phyloP scores from a whole-genome alignment of 139 green algal species.

The Picochlorum sp. region DNA sequence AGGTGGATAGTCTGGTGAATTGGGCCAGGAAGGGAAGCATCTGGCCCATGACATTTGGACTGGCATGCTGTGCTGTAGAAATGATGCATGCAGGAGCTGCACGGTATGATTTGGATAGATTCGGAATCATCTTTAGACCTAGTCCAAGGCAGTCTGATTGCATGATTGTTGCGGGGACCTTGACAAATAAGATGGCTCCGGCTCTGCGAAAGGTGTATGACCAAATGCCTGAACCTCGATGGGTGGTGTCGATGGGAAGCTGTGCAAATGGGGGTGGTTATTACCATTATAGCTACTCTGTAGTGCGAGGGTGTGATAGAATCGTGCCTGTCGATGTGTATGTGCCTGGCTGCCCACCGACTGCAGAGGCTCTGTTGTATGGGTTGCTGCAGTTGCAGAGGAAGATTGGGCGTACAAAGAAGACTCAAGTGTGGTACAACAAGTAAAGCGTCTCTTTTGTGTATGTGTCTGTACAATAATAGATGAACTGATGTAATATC shows the following conservation, averaged over 20 bases:
- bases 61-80: constrained; percentile 95
- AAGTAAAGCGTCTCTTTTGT: constrained; percentile 16
- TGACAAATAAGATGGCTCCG: constrained; percentile 98
- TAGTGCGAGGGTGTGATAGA: constrained; percentile 91
- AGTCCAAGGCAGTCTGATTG: constrained; percentile 84
- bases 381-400: constrained; percentile 90
- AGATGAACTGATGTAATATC: too few relatives aligned
- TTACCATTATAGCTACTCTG: constrained; percentile 96
- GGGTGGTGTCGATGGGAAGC: constrained; percentile 92
- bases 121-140: constrained; percentile 95
- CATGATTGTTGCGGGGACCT: constrained; percentile 95
- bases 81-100: constrained; percentile 81
- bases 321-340: constrained; percentile 98
- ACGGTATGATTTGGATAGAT: constrained; percentile 79
- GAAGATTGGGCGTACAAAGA: constrained; percentile 52
- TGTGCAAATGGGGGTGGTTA: constrained; percentile 96
- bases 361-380: constrained; percentile 91
- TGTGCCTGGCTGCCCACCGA: constrained; percentile 89
- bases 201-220: constrained; percentile 93
- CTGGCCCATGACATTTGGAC: constrained; percentile 95
- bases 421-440: constrained; percentile 44
- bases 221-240: constrained; percentile 92
- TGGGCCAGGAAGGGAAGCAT: constrained; percentile 85
- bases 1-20: constrained; percentile 75
- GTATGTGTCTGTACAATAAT: too few relatives aligned